phyloP scores from a whole-genome alignment of 2,329 filamentous ascomycete species.

The Neopestalotiopsis sp. region DNA sequence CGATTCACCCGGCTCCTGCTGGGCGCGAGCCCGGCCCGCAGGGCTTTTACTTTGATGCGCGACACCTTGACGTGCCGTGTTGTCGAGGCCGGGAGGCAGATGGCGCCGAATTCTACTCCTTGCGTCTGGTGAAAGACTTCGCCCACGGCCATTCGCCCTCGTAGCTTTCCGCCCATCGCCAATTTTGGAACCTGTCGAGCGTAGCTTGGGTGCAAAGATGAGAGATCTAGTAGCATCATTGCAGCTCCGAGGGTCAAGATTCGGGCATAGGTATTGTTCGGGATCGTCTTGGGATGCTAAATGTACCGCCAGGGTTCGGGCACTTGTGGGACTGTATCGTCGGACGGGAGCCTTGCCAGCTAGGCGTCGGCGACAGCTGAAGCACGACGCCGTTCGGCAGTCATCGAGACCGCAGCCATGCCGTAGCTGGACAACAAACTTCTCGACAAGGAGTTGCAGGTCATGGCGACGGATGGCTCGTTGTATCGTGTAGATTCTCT shows the following conservation, averaged over 20 bases:
- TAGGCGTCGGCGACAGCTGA: conserved; percentile 74
- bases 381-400: conserved; percentile 80
- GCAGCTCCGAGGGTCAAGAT: conserved; percentile 46
- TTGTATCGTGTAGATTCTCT: conserved; percentile 64
- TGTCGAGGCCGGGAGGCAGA: not conserved
- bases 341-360: conserved; percentile 72
- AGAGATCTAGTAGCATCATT: conserved; percentile 54
- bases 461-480: conserved; percentile 64
- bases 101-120: not conserved
- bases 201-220: conserved; percentile 45
- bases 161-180: conserved; percentile 20
- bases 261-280: conserved; percentile 69
- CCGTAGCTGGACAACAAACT: conserved; percentile 82
- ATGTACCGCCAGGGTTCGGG: conserved; percentile 79
- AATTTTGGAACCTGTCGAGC: conserved; percentile 27
- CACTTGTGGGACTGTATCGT: conserved; percentile 80
- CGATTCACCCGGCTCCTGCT: not conserved
- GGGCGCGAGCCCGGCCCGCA: not conserved
- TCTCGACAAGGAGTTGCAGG: conserved; percentile 71
- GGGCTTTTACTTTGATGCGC: not conserved
- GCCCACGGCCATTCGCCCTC: conserved; percentile 16
- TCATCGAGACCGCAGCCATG: conserved; percentile 73
- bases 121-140: conserved; percentile 7
- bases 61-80: not conserved
- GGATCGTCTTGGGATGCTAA: conserved; percentile 82